Percentiles rank a stretch among this genome's conserved stretches.
These are phyloP conservation scores for Magnaporthiopsis poae DNA, from an alignment of 2,329 filamentous ascomycete genomes.

Conservation along the genomic window DNA sequence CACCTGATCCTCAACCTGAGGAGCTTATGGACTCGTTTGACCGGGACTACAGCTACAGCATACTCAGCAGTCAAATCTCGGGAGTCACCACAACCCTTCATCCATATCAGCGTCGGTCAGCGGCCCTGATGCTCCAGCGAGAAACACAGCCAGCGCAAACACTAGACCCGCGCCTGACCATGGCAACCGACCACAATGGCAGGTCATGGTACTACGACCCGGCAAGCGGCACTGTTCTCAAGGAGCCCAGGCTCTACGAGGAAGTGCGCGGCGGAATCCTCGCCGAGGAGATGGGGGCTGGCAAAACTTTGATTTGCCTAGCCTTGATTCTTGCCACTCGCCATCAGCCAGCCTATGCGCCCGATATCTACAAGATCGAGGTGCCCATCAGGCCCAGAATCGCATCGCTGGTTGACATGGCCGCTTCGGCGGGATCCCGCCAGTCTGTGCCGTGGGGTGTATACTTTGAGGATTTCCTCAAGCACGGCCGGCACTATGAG, in stretches of 20 bases:
- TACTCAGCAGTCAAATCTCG: slow-evolving; percentile 42
- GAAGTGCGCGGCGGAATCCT: slow-evolving; percentile 65
- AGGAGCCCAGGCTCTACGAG: slow-evolving; percentile 64
- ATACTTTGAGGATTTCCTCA: slow-evolving; percentile 45
- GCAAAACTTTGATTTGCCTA: slow-evolving; percentile 83
- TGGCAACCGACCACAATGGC: slow-evolving; percentile 50
- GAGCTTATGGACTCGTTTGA: slow-evolving; percentile 22
- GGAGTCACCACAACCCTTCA: slow-evolving; percentile 60
- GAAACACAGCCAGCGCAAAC: slow-evolving; percentile 56
- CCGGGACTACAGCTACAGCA: slow-evolving; percentile 37
- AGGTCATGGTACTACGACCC: slow-evolving; percentile 60
- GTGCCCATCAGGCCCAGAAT: slow-evolving; percentile 33
- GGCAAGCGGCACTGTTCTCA: slow-evolving; percentile 50
- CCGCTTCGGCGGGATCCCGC: slow-evolving; percentile 57
- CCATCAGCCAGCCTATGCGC: slow-evolving; percentile 55
- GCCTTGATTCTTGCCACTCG: slow-evolving; percentile 43
- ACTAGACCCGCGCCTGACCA: slow-evolving; percentile 64
- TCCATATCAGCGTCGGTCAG: slow-evolving; percentile 69
- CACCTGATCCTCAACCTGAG: slow-evolving; percentile 49
- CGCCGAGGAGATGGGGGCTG: slow-evolving; percentile 70
- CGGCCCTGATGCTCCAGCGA: slow-evolving; percentile 73
- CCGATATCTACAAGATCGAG: slow-evolving; percentile 43
- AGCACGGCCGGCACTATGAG: slow-evolving; percentile 39
- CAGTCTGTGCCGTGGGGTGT: slow-evolving; percentile 61
- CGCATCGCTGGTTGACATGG: slow-evolving; percentile 56